These are phyloP conservation scores for Hemileccinum impolitum DNA, from an alignment of 768 basidiomycete genomes.

Conservation along the genomic window DNA sequence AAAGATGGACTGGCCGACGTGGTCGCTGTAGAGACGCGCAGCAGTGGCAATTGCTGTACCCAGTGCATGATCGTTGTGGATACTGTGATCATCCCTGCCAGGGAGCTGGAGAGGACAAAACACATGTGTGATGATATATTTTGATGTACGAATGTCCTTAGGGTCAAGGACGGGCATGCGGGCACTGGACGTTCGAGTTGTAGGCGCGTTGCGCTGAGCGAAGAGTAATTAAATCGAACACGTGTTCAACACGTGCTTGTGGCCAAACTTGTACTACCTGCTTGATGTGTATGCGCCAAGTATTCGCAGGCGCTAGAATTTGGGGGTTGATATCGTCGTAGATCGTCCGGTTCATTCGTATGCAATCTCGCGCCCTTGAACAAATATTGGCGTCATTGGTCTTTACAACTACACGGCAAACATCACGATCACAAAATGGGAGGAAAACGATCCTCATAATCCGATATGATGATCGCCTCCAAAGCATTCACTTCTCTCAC, in stretches of 20 bases:
- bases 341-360: background rate
- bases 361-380: background rate
- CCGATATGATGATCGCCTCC: constrained; percentile 69
- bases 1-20: background rate
- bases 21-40: constrained; percentile 5
- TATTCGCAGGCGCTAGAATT: too few relatives aligned
- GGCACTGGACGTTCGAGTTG: background rate
- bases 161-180: background rate
- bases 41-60: constrained; percentile 14
- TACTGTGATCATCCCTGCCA: constrained; percentile 27
- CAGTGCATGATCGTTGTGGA: constrained; percentile 26
- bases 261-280: too few relatives aligned
- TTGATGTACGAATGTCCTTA: background rate
- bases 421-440: constrained; percentile 10
- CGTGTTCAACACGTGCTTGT: too few relatives aligned
- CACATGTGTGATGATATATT: constrained; percentile 37
- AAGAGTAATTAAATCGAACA: too few relatives aligned
- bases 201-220: too few relatives aligned
- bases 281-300: too few relatives aligned
- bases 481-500: constrained; percentile 63
- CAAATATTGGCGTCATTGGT: background rate
- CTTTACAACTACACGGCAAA: background rate
- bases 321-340: too few relatives aligned
- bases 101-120: constrained; percentile 41
- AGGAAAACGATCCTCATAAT: constrained; percentile 52